Base-by-base conservation (phyloP, 2,329 filamentous ascomycete species). In the Zymoseptoria tritici region DNA sequence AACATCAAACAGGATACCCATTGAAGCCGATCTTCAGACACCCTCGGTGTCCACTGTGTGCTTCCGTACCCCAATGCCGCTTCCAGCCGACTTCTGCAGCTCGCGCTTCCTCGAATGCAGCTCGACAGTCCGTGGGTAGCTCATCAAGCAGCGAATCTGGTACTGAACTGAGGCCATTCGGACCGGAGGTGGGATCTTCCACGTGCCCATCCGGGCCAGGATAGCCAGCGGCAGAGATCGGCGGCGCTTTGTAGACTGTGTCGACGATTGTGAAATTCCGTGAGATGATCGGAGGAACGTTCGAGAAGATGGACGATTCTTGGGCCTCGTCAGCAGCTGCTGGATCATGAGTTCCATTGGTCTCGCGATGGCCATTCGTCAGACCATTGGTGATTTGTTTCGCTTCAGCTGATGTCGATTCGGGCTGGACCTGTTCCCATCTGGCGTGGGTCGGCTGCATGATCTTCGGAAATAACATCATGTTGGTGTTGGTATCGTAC, bases 401-500 rank as follows among this genome's bases (percentile, higher is more conserved):
- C 1, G 57, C 57, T 19, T 60, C 56, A 16, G 57, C 36, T 9
- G 19, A 26, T 20, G 59, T 62, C 7, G 52, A 46, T n/a, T 56
- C 58, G n/a, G 80, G 77, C 2, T 81, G 73, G 2, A 95, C 79
- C 62, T 88, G 85, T 75, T 94, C 90, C 79, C 92, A 91, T 61
- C 87, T 86, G 9, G 86, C 91, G 67, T 91, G 89, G 2, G 91
- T 94, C 2, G 94, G 91, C 74, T 99, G 94, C 83, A 91, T 96
- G 70, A 83, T 88, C 63, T 85, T 84, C 0, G 94, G 93, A 71
- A 89, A 95, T 71, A 94, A 90, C 82, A 97, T 88, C 60, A 83
- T 77, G 73, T 99, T 99, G 57, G 94, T 97, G 77, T 97, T 92
- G 24, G 93, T 86, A 69, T 99, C 92, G 75, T 97, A 97, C 57